Evolutionary conservation across 2,329 filamentous ascomycete genomes (phyloP).

Genomic region (Periconia macrospinosa): DNA sequence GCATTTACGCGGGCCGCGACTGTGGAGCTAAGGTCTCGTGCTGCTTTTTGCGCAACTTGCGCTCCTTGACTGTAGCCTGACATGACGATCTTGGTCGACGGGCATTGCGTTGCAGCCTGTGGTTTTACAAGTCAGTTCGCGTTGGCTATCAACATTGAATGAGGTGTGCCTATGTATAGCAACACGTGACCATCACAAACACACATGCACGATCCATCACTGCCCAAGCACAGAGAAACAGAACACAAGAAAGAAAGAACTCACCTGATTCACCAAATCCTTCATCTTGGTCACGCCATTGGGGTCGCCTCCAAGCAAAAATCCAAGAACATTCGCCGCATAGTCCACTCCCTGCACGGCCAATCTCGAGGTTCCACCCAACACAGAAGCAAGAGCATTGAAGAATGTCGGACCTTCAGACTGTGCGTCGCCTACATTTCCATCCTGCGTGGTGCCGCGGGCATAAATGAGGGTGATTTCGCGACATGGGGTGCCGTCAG

Average conservation of each 20-base stretch:
- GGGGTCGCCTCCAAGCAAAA: constrained; percentile 50
- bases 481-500: constrained; percentile 43
- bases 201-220: too few relatives aligned
- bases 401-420: constrained; percentile 47
- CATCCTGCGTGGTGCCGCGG: constrained; percentile 45
- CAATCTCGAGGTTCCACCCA: constrained; percentile 30
- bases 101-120: constrained; percentile 26
- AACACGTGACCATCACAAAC: too few relatives aligned
- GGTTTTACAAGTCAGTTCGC: not conserved
- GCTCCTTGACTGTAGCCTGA: constrained; percentile 38
- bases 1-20: constrained; percentile 5
- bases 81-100: constrained; percentile 33
- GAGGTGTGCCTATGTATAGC: too few relatives aligned
- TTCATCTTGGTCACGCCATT: constrained; percentile 49
- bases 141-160: not conserved
- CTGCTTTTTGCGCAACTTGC: constrained; percentile 38
- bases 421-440: constrained; percentile 47
- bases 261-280: constrained; percentile 35
- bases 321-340: constrained; percentile 41
- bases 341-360: constrained; percentile 38
- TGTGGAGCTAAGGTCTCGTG: constrained; percentile 11
- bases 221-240: too few relatives aligned
- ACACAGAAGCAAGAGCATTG: constrained; percentile 25
- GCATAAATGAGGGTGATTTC: constrained; percentile 51
- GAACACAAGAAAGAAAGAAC: constrained; percentile 11